Evolutionary conservation across 352 stramenopile genomes (phyloP).

Genomic region (Pythium plurisporium): DNA sequence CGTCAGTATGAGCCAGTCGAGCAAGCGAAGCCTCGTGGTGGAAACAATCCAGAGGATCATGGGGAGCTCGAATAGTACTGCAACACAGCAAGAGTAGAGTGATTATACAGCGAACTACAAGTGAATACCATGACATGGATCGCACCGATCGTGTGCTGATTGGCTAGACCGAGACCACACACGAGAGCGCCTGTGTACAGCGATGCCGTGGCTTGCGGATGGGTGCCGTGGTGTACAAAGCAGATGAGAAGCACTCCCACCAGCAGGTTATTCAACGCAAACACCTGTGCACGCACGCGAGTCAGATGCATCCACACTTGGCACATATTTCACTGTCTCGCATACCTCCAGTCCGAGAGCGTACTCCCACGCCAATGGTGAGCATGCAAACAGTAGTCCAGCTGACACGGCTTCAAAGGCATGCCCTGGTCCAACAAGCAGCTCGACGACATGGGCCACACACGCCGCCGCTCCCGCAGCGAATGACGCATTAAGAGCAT

Average conservation of each 20-base stretch:
- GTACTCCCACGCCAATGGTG: conserved; percentile 90
- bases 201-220: conserved; percentile 4
- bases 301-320: no score
- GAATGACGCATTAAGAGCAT: conserved; percentile 32
- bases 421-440: conserved; percentile 16
- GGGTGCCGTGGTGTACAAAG: conserved; percentile 34
- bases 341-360: conserved; percentile 51
- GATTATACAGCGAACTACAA: no score
- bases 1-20: conserved; percentile 14
- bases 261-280: conserved; percentile 93
- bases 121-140: not conserved
- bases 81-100: not conserved
- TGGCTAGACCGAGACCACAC: conserved; percentile 86
- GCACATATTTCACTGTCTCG: no score
- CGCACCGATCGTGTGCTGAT: conserved; percentile 89
- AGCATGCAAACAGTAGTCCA: conserved; percentile 68
- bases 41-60: conserved; percentile 66
- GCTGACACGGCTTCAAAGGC: conserved; percentile 28
- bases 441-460: conserved; percentile 33
- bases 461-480: conserved; percentile 30
- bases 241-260: conserved; percentile 63
- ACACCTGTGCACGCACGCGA: conserved; percentile 66
- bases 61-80: conserved; percentile 85
- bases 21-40: conserved; percentile 1
- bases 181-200: conserved; percentile 69